Evolutionary conservation across 139 green algal species (phyloP), one percentile per base, ranked within the genome.

Genomic region (Penium margaritaceum): DNA sequence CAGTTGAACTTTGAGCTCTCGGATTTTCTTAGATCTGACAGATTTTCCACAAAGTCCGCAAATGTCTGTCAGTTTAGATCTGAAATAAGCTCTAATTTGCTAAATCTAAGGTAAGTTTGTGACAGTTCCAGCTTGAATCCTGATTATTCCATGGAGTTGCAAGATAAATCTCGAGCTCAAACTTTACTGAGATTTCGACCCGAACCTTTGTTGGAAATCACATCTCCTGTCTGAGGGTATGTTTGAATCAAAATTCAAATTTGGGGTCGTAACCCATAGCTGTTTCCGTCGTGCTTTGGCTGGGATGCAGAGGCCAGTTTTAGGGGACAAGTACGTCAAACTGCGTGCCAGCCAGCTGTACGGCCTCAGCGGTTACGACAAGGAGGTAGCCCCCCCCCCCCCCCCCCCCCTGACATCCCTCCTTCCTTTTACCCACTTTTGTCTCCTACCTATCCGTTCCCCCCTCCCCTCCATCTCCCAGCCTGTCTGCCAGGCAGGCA

Each of bases 281-380:
- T 64, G 30, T 12, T 64, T 9, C 55, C 55, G 7, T 12, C 14
- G 55, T 12, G 14, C 15, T 7, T 64, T 34, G 55, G 9, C 9
- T 34, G 9, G 55, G 55, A 14, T 39, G 55, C 62, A 70, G 62
- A 24, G 62, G 37, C 62, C 62, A 17, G 12, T 70, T 17, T 27
- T 9, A 29, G 62, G n/a, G 21, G 30, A 54, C 36, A 70, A 47
- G 62, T 17, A 55, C 12, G 15, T 55, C 14, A 70, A 54, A 21
- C 60, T 70, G 6, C 62, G 62, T 12, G 62, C 27, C 5, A 70
- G 12, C 12, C 62, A 70, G 62, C 62, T 70, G 36, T 54, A 55
- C 15, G 62, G 62, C 29, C 17, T 70, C 14, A 33, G 12, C 21
- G 62, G 62, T 6, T 70, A 33, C n/a, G 62, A 70, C 62, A 47